Evolutionary conservation across 805 yeast species (phyloP).

Genomic region (Zygoascus flipseniorum): DNA sequence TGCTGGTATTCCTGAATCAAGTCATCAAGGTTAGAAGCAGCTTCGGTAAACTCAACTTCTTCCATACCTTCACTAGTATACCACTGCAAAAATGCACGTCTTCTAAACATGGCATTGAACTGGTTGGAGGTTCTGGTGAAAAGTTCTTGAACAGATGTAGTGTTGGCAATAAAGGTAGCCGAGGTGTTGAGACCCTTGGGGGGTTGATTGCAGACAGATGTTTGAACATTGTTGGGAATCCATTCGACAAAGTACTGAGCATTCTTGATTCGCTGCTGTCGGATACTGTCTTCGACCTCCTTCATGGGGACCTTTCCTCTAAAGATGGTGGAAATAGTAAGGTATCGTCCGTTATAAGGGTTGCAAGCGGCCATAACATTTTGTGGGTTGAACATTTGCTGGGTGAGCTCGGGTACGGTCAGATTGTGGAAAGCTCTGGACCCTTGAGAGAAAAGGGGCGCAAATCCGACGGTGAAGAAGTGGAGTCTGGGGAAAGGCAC

Average conservation of each 20-base stretch:
- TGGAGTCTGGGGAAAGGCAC: constrained; percentile 96
- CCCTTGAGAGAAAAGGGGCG: constrained; percentile 79
- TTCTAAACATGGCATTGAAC: constrained; percentile 86
- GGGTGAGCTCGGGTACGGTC: constrained; percentile 88
- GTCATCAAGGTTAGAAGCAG: constrained; percentile 88
- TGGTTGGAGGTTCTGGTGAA: constrained; percentile 87
- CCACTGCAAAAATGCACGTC: constrained; percentile 96
- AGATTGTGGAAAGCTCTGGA: constrained; percentile 78
- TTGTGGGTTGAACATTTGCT: constrained; percentile 86
- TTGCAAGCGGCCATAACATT: constrained; percentile 97
- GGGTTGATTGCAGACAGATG: constrained; percentile 88
- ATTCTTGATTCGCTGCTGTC: constrained; percentile 75
- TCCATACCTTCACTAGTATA: constrained; percentile 96
- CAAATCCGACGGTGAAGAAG: constrained; percentile 93
- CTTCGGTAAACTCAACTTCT: constrained; percentile 89
- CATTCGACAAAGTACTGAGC: constrained; percentile 83
- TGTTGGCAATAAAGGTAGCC: constrained; percentile 90
- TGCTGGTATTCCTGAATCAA: constrained; percentile 88
- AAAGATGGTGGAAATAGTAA: constrained; percentile 91
- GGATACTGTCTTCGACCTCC: constrained; percentile 94
- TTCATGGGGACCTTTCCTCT: constrained; percentile 89
- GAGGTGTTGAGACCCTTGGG: constrained; percentile 81
- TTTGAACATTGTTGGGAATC: constrained; percentile 95
- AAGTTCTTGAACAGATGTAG: constrained; percentile 88
- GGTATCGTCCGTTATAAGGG: constrained; percentile 85